A percentile compares a stretch with the other conserved stretches of the same genome.
phyloP scores from a whole-genome alignment of 106 monocot species.

The Ottelia alismoides region DNA sequence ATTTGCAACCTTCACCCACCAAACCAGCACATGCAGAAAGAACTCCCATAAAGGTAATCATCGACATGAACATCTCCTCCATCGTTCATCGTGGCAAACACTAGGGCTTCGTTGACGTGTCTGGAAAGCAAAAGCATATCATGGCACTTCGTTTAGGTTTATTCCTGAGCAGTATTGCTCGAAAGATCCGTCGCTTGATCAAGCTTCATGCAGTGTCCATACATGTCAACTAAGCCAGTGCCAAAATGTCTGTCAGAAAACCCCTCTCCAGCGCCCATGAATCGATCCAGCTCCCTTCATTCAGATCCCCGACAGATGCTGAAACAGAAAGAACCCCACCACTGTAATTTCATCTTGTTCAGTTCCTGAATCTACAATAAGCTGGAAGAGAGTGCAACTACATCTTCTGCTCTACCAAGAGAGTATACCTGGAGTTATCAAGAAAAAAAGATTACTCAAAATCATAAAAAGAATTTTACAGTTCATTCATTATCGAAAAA shows the following conservation, averaged over 20 bases:
- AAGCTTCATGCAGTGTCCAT: slow-evolving; percentile 78
- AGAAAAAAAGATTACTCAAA: no score
- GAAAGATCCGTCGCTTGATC: slow-evolving; percentile 55
- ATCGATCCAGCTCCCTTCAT: slow-evolving; percentile 46
- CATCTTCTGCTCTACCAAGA: slow-evolving; percentile 55
- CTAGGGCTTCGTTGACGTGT: slow-evolving; percentile 33
- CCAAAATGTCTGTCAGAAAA: slow-evolving; percentile 58
- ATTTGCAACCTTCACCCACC: background rate
- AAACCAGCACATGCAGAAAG: background rate
- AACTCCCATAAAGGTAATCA: no score
- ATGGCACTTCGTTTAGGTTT: slow-evolving; percentile 71
- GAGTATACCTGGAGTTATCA: no score
- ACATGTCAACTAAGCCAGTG: slow-evolving; percentile 85
- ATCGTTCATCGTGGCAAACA: slow-evolving; percentile 50
- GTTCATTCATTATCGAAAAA: no score
- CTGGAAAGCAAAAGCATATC: slow-evolving; percentile 55
- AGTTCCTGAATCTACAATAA: slow-evolving; percentile 32
- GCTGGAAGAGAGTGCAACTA: slow-evolving; percentile 56
- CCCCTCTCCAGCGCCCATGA: slow-evolving; percentile 24
- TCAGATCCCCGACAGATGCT: slow-evolving; percentile 54
- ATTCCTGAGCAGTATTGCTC: slow-evolving; percentile 45
- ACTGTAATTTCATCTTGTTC: slow-evolving; percentile 73
- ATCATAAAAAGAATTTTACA: no score
- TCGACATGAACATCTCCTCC: no score
- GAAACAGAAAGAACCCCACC: slow-evolving; percentile 72